phyloP scores from a whole-genome alignment of 2,329 filamentous ascomycete genomes.

The Phyllosticta citribraziliensis region DNA sequence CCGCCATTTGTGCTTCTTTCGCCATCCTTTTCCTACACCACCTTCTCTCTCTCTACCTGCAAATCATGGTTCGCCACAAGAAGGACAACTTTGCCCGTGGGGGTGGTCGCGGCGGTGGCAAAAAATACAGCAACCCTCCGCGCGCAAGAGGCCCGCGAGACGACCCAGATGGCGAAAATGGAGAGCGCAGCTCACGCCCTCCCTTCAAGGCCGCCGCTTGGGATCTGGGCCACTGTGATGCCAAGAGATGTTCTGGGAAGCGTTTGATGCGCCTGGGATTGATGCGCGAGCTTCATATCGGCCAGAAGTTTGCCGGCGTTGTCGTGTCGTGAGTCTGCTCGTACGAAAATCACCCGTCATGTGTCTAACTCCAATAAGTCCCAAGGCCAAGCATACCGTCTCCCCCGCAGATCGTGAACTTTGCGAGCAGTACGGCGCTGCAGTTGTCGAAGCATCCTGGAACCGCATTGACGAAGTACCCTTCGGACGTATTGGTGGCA shows the following conservation, averaged over 20 bases:
- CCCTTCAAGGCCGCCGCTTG: conserved; percentile 89
- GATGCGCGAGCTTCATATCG: conserved; percentile 86
- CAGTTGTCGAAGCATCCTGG: conserved; percentile 97
- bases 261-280: conserved; percentile 82
- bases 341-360: neutral
- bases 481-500: conserved; percentile 83
- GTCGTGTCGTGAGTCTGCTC: conserved; percentile 59
- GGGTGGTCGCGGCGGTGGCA: conserved; percentile 37
- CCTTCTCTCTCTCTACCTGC: neutral
- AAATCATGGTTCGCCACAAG: conserved; percentile 82
- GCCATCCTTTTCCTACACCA: neutral
- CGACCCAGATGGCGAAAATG: conserved; percentile 29
- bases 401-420: conserved; percentile 74
- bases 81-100: conserved; percentile 65
- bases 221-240: conserved; percentile 96
- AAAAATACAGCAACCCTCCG: conserved; percentile 54
- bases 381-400: conserved; percentile 79
- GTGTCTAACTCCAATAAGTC: conserved; percentile 26
- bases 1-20: neutral
- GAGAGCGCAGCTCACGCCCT: conserved; percentile 18
- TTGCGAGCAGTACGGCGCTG: conserved; percentile 80
- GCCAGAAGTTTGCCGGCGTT: conserved; percentile 84
- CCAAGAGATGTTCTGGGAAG: conserved; percentile 93
- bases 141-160: conserved; percentile 46
- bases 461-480: conserved; percentile 85